phyloP scores from a whole-genome alignment of 2,329 filamentous ascomycete species.

The Podosphaera xanthii region DNA sequence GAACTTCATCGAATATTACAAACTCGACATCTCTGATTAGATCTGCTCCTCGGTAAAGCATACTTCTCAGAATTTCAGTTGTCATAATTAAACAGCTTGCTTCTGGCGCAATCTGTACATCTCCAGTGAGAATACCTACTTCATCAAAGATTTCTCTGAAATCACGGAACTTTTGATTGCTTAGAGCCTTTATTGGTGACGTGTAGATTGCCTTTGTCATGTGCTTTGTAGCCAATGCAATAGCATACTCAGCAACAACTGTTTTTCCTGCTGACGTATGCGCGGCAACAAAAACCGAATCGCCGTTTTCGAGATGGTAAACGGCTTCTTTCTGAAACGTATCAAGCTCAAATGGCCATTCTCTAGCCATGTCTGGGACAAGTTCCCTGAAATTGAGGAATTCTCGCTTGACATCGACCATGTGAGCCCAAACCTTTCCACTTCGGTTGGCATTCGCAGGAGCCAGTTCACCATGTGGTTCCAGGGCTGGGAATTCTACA shows the following conservation, averaged over 20 bases:
- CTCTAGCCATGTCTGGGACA: slow-evolving; percentile 84
- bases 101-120: slow-evolving; percentile 94
- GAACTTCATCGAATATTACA: slow-evolving; percentile 96
- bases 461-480: slow-evolving; percentile 58
- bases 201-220: slow-evolving; percentile 99
- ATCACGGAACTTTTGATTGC: slow-evolving; percentile 96
- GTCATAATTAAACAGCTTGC: slow-evolving; percentile 99
- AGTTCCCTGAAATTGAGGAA: slow-evolving; percentile 87
- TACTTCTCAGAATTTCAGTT: slow-evolving; percentile 90
- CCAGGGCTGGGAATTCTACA: slow-evolving; percentile 77
- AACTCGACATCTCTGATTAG: slow-evolving; percentile 93
- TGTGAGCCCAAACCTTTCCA: slow-evolving; percentile 86
- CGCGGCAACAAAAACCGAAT: slow-evolving; percentile 93
- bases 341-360: slow-evolving; percentile 94
- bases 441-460: slow-evolving; percentile 48
- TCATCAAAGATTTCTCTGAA: slow-evolving; percentile 81
- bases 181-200: slow-evolving; percentile 91
- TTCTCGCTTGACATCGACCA: slow-evolving; percentile 84
- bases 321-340: slow-evolving; percentile 98
- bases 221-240: slow-evolving; percentile 85
- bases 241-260: slow-evolving; percentile 93
- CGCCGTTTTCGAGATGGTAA: slow-evolving; percentile 86
- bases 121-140: slow-evolving; percentile 87
- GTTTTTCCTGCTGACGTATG: slow-evolving; percentile 97
- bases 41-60: slow-evolving; percentile 92